Conservation (phyloP, 345 rosid genomes). For the Passiflora organensis region DNA sequence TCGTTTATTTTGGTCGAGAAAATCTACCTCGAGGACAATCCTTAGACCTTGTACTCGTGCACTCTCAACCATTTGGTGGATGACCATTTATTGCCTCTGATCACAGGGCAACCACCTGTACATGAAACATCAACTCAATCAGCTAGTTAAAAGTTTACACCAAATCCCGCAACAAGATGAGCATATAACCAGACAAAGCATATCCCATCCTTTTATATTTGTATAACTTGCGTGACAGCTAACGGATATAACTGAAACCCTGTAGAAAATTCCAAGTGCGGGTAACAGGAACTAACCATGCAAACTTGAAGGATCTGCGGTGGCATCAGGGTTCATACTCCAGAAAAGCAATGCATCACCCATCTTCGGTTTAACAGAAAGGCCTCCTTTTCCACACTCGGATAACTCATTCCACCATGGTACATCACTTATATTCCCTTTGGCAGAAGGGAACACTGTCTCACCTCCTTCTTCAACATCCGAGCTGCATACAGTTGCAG, state of each 20-base stretch:
- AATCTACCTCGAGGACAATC: too few relatives aligned
- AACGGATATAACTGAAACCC: background rate
- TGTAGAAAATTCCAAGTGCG: background rate
- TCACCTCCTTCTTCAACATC: conserved; percentile 99
- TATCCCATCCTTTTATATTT: background rate
- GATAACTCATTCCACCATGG: conserved; percentile 94
- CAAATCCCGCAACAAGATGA: background rate
- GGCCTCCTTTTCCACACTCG: conserved; percentile 78
- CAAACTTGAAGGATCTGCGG: conserved; percentile 71
- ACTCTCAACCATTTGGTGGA: conserved; percentile 93
- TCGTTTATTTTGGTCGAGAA: too few relatives aligned
- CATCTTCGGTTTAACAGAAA: conserved; percentile 84
- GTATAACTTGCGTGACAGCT: background rate
- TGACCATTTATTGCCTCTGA: conserved; percentile 94
- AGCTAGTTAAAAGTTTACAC: background rate
- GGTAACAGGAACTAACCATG: conserved; percentile 57
- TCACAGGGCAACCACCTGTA: conserved; percentile 90
- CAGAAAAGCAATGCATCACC: conserved; percentile 98
- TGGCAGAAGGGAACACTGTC: conserved; percentile 87
- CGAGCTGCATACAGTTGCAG: conserved; percentile 47
- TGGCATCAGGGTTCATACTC: conserved; percentile 93
- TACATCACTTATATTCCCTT: conserved; percentile 70
- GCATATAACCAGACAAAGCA: background rate
- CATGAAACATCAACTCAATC: conserved; percentile 8
- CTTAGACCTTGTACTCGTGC: conserved; percentile 58